Base-by-base conservation (phyloP, 441 rosid genomes). In the Brassica balearica region DNA sequence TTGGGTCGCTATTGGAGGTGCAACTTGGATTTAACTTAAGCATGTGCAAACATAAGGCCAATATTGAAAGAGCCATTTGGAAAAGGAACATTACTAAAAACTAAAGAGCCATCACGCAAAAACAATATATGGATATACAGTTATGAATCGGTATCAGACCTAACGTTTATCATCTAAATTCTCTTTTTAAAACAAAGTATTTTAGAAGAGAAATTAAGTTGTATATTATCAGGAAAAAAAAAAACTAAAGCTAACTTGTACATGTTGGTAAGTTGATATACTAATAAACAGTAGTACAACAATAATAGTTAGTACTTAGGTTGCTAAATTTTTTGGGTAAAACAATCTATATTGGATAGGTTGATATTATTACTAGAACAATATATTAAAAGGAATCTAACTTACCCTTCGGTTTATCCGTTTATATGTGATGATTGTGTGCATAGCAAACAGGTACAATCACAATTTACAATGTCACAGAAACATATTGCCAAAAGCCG, bases 31-130 rank as follows among this genome's bases (percentile, higher is more conserved):
- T 74, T 9, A 63, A 41, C 55, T 22, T 46, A 55, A 12, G 76
- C 83, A 80, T 75, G 80, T 75, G 82, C 82, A 32, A 80, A 80
- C 69, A 65, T 75, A 41, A 41, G 76, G 79, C 82, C 72, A 74
- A 69, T 43, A 69, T 80, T 58, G 27, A 74, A 80, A 80, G 76
- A 64, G 6, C 55, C 55, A 32, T 25, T 64, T 79, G 17, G 29
- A 73, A 74, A 63, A 74, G 29, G 67, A 29, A 69, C 19, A 58
- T 36, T 36, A 8, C 43, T 29, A 8, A 36, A 65, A 61, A 17
- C 32, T 55, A 74, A 56, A 74, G 71, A 66, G 71, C 66, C 58
- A 36, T 74, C 79, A 56, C 63, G 11, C 55, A 61, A 69, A 7
- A 74, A 62, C 38, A 77, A 67, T 62, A 1, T 63, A 59, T 53